phyloP scores from a whole-genome alignment of 164 flowering plant species.

The Chimonanthus salicifolius region DNA sequence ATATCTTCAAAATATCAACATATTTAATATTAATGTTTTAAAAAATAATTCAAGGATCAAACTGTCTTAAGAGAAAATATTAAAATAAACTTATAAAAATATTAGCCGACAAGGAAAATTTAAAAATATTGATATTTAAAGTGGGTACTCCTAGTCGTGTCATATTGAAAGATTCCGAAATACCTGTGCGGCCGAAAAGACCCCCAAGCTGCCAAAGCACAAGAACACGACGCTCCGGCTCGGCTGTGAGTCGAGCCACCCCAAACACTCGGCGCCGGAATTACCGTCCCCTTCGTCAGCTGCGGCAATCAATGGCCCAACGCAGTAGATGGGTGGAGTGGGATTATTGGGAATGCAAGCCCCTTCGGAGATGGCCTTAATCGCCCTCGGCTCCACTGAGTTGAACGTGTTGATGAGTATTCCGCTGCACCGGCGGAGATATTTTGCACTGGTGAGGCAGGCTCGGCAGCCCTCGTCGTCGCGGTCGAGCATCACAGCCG shows the following conservation, averaged over 20 bases:
- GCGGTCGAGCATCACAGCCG: too few relatives aligned
- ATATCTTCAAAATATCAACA: too few relatives aligned
- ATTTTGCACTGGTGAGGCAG: too few relatives aligned
- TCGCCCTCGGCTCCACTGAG: conserved; percentile 13
- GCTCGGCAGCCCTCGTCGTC: too few relatives aligned
- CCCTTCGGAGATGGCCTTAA: conserved; percentile 14
- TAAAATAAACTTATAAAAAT: too few relatives aligned
- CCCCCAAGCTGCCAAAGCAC: conserved; percentile 40
- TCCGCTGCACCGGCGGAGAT: conserved; percentile 6
- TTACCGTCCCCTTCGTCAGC: background rate
- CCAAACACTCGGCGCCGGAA: conserved; percentile 13
- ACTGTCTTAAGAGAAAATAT: too few relatives aligned
- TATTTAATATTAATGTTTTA: too few relatives aligned
- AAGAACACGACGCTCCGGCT: conserved; percentile 34
- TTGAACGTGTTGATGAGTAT: conserved; percentile 29
- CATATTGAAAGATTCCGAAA: too few relatives aligned
- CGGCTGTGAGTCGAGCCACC: conserved; percentile 41
- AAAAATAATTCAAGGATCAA: too few relatives aligned
- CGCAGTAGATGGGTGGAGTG: conserved; percentile 11
- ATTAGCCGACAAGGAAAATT: too few relatives aligned
- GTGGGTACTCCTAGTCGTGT: too few relatives aligned
- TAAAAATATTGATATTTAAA: too few relatives aligned
- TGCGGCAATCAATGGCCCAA: conserved; percentile 25
- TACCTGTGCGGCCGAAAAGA: conserved; percentile 22
- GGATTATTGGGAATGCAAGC: conserved; percentile 1